Conservation (phyloP, 1,139 yeast species). For the Magnusiomyces sp. region DNA sequence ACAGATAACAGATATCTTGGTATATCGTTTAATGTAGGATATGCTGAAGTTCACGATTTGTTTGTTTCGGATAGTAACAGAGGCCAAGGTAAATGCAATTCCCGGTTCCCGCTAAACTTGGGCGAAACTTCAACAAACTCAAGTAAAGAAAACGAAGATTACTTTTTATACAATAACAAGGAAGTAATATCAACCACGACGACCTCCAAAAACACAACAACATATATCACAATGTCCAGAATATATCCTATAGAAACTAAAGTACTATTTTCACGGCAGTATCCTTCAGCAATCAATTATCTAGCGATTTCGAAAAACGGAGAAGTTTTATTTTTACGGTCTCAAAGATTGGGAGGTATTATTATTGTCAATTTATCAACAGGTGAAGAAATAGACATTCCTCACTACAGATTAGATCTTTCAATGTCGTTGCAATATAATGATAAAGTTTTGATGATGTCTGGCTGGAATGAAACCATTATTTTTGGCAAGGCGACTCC, state of each 20-base stretch:
- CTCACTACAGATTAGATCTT: conserved; percentile 28
- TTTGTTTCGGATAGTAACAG: neutral
- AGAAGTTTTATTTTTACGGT: conserved; percentile 25
- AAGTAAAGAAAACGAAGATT: neutral
- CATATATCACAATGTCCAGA: neutral
- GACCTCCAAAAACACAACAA: neutral
- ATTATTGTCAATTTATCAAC: conserved; percentile 23
- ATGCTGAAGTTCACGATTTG: conserved; percentile 14
- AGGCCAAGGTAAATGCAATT: neutral
- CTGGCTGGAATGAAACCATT: conserved; percentile 25
- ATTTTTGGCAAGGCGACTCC: conserved; percentile 21
- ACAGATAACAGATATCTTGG: conserved; percentile 11
- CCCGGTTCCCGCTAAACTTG: neutral
- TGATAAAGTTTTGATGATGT: conserved; percentile 22
- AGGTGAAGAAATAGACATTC: conserved; percentile 25
- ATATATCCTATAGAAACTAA: conserved; percentile 1
- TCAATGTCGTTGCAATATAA: conserved; percentile 19
- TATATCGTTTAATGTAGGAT: conserved; percentile 14
- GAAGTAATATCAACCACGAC: no score
- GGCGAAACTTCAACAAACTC: neutral
- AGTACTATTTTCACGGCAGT: conserved; percentile 21
- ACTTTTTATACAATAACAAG: no score
- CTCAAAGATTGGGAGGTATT: conserved; percentile 28
- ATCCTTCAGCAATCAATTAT: conserved; percentile 26
- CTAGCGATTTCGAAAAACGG: conserved; percentile 25